These are phyloP conservation scores for Oldenlandia corymbosa DNA, from an alignment of 257 asterid genomes.

Conservation along the genomic window DNA sequence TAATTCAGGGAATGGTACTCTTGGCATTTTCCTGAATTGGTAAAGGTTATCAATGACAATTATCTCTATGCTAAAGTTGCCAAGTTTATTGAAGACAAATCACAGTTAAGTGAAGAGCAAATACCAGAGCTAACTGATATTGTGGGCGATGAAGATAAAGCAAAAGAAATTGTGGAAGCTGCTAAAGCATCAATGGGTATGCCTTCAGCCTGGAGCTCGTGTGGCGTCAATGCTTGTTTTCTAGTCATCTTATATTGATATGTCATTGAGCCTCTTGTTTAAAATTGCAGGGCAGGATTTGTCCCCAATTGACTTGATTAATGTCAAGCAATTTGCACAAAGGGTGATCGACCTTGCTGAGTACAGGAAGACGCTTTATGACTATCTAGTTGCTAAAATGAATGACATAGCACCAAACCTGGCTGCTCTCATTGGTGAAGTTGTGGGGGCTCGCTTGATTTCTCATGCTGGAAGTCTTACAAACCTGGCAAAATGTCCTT, in stretches of 20 bases:
- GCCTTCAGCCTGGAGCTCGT: background rate
- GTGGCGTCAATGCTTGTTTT: background rate
- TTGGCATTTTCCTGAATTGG: constrained; percentile 97
- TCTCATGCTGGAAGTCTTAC: constrained; percentile 99
- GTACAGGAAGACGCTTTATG: constrained; percentile 81
- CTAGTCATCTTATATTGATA: background rate
- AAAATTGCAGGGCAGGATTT: constrained; percentile 74
- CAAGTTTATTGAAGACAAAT: constrained; percentile 82
- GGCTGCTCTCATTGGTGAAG: constrained; percentile 96
- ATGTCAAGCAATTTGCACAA: constrained; percentile 88
- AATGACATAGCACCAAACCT: constrained; percentile 90
- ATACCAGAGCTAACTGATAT: constrained; percentile 59
- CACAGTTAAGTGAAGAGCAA: constrained; percentile 59
- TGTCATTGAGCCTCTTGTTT: constrained; percentile 11
- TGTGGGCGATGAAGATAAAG: constrained; percentile 92
- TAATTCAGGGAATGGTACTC: constrained; percentile 89
- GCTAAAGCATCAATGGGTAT: constrained; percentile 99
- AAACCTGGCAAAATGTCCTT: background rate
- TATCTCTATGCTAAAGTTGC: constrained; percentile 85
- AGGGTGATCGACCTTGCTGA: constrained; percentile 93
- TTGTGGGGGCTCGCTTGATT: constrained; percentile 93
- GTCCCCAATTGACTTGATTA: constrained; percentile 79
- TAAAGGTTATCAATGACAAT: constrained; percentile 80
- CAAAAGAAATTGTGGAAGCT: constrained; percentile 89
- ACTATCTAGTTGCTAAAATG: constrained; percentile 87